A percentile compares a stretch with the other conserved stretches of the same genome.
phyloP scores from a whole-genome alignment of 164 flowering plant species.

The Echeveria elegans region DNA sequence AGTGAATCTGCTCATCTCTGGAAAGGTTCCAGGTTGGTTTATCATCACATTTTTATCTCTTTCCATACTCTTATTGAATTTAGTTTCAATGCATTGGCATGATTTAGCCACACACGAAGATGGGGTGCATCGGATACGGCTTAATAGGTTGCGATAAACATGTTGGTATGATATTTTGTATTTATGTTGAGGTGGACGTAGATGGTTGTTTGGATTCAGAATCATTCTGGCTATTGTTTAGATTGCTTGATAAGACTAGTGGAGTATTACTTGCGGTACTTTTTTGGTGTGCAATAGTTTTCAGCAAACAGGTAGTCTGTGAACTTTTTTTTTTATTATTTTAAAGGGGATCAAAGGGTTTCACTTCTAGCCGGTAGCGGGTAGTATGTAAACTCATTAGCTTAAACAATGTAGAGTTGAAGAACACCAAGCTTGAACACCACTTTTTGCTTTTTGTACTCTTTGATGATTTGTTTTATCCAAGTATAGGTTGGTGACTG shows the following conservation, averaged over 20 bases:
- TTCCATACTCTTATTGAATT: no score
- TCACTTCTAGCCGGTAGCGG: no score
- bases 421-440: not conserved
- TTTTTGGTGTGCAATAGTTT: not conserved
- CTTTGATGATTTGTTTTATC: not conserved
- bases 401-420: not conserved
- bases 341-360: no score
- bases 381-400: no score
- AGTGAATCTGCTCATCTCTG: no score
- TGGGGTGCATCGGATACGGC: not conserved
- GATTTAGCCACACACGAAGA: not conserved
- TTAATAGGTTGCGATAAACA: not conserved
- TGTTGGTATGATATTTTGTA: not conserved
- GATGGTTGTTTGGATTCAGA: slow-evolving; percentile 1
- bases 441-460: not conserved
- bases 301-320: slow-evolving; percentile 3
- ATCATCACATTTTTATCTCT: no score
- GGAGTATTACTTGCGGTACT: not conserved
- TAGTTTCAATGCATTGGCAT: no score
- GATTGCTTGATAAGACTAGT: not conserved
- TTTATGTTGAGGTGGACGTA: not conserved
- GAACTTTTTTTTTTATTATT: no score
- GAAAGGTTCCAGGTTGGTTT: no score
- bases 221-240: not conserved
- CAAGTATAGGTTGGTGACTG: not conserved